These are phyloP conservation scores for Biscutella auriculata DNA, from an alignment of 441 rosid genomes.

Conservation along the genomic window DNA sequence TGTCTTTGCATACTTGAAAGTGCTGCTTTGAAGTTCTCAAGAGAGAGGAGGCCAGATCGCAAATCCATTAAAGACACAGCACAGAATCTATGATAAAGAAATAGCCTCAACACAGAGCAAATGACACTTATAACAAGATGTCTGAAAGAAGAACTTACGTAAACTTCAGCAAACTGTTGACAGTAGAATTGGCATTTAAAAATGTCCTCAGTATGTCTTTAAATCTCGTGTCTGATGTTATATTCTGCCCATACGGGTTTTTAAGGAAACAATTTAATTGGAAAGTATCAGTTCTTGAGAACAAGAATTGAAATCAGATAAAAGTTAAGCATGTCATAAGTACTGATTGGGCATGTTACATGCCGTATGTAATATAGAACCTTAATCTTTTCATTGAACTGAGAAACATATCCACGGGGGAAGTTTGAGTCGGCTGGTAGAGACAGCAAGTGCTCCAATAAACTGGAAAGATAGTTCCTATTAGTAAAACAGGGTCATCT, in stretches of 20 bases:
- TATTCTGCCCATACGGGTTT: slow-evolving; percentile 29
- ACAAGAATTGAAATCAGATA: not conserved
- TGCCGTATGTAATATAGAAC: slow-evolving; percentile 58
- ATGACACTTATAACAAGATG: slow-evolving; percentile 5
- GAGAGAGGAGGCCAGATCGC: slow-evolving; percentile 58
- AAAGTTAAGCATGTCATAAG: not conserved
- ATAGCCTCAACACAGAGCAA: slow-evolving; percentile 19
- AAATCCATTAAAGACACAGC: slow-evolving; percentile 60
- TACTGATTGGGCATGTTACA: slow-evolving; percentile 1
- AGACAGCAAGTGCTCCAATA: slow-evolving; percentile 58
- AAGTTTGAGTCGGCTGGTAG: slow-evolving; percentile 65
- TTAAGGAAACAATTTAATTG: too few relatives aligned
- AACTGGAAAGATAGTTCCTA: slow-evolving; percentile 37
- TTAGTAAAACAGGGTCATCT: not conserved
- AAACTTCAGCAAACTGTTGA: slow-evolving; percentile 52
- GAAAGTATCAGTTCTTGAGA: not conserved
- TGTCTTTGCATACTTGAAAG: slow-evolving; percentile 55
- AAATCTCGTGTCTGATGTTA: slow-evolving; percentile 55
- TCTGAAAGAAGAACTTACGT: slow-evolving; percentile 44
- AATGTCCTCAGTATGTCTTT: slow-evolving; percentile 42
- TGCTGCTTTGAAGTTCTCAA: slow-evolving; percentile 75
- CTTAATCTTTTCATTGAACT: slow-evolving; percentile 63
- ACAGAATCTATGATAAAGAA: slow-evolving; percentile 44
- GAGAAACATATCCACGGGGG: slow-evolving; percentile 47
- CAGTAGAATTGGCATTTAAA: slow-evolving; percentile 38